These are phyloP conservation scores for Termitomyces bulborhizus DNA, from an alignment of 768 basidiomycete species.

Conservation along the genomic window DNA sequence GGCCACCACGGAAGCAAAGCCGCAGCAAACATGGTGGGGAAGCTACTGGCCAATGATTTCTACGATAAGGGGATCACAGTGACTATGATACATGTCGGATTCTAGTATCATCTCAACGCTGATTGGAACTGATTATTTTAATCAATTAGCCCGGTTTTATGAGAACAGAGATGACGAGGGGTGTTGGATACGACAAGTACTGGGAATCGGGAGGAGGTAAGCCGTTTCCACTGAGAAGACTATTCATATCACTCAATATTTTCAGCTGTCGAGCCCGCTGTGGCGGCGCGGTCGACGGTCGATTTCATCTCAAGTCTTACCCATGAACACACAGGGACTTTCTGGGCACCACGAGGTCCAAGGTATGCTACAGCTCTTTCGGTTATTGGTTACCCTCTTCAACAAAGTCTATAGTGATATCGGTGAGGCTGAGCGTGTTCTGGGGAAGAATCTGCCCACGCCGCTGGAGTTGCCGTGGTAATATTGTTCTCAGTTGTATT, in stretches of 20 bases:
- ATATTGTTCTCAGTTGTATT: not conserved
- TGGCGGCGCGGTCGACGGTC: constrained; percentile 30
- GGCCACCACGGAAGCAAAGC: constrained; percentile 45
- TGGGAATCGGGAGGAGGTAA: constrained; percentile 38
- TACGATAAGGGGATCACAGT: constrained; percentile 31
- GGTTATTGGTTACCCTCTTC: not conserved
- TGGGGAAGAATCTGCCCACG: constrained; percentile 32
- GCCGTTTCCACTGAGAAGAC: not conserved
- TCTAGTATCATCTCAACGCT: not conserved
- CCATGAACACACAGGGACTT: constrained; percentile 30
- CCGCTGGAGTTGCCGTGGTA: constrained; percentile 38
- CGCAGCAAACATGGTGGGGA: constrained; percentile 43
- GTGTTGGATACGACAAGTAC: constrained; percentile 36
- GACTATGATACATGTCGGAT: constrained; percentile 36
- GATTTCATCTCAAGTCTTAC: constrained; percentile 30
- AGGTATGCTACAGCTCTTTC: constrained; percentile 15
- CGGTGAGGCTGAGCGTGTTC: constrained; percentile 33
- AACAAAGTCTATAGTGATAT: constrained; percentile 27
- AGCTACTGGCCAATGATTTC: constrained; percentile 33
- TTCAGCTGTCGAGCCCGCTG: constrained; percentile 36
- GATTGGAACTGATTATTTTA: not conserved
- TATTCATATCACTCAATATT: not conserved
- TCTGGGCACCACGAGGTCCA: constrained; percentile 42
- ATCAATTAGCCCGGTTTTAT: constrained; percentile 39
- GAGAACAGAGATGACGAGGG: constrained; percentile 40